Evolutionary conservation across 176 grass and related monocot species (phyloP).

Genomic region (Puya raimondii): DNA sequence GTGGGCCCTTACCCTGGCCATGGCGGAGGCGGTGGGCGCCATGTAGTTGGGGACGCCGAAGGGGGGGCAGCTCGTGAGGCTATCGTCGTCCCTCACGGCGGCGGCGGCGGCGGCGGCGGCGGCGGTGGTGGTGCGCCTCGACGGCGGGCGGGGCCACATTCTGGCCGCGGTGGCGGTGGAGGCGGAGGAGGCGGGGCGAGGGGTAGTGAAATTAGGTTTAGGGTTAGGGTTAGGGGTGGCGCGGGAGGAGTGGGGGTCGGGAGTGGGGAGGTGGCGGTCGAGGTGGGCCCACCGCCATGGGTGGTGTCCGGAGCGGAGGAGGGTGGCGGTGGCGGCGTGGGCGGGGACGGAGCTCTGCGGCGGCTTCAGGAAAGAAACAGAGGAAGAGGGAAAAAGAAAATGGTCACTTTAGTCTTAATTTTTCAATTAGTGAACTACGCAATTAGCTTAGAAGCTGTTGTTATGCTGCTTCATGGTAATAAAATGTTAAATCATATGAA

Average conservation of each 20-base stretch:
- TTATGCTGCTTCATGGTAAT: no score
- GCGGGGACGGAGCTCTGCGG: constrained; percentile 56
- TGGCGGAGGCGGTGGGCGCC: constrained; percentile 75
- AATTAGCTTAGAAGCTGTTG: no score
- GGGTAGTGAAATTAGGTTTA: neutral
- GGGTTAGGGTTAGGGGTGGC: neutral
- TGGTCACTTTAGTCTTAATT: neutral
- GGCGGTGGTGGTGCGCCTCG: constrained; percentile 1
- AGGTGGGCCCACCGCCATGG: constrained; percentile 76
- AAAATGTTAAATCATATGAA: no score
- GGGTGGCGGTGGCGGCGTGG: constrained; percentile 56
- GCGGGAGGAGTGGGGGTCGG: neutral
- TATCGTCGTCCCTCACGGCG: constrained; percentile 59
- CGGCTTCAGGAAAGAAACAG: constrained; percentile 34
- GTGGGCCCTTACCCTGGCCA: constrained; percentile 40
- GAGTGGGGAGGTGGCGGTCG: constrained; percentile 29
- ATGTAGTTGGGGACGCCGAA: constrained; percentile 90
- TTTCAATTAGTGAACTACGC: neutral
- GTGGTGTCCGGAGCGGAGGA: constrained; percentile 46
- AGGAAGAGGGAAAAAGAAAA: neutral
- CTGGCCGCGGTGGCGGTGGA: constrained; percentile 23
- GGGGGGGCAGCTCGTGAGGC: constrained; percentile 77
- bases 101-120: neutral
- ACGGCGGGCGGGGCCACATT: constrained; percentile 6
- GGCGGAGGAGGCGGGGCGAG: constrained; percentile 4